Evolutionary conservation across 176 grass and related monocot genomes (phyloP).

Genomic region (Musa schizocarpa): DNA sequence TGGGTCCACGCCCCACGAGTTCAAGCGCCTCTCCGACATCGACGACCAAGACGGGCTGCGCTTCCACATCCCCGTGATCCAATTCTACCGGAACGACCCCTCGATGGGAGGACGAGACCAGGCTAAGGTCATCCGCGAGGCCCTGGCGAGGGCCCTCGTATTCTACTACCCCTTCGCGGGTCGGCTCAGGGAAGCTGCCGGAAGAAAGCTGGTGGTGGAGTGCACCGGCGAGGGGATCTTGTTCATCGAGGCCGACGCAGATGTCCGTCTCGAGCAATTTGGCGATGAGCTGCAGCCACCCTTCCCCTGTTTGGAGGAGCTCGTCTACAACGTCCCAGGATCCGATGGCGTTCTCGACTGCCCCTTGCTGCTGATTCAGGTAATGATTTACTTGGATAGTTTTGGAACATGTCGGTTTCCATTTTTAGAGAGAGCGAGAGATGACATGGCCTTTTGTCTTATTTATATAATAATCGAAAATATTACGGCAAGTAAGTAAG

Average conservation of each 20-base stretch:
- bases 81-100: neutral
- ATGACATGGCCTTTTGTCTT: too few species aligned
- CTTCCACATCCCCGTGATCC: conserved; percentile 18
- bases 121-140: conserved; percentile 43
- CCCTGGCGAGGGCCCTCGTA: conserved; percentile 58
- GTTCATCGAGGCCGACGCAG: conserved; percentile 68
- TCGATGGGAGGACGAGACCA: neutral
- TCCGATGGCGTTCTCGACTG: neutral
- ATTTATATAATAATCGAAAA: too few species aligned
- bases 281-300: conserved; percentile 37
- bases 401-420: neutral
- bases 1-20: neutral
- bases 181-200: conserved; percentile 42
- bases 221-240: conserved; percentile 74
- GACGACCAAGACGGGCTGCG: conserved; percentile 18
- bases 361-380: conserved; percentile 17
- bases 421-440: neutral
- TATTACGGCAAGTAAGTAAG: too few species aligned
- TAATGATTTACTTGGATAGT: neutral
- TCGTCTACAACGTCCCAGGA: conserved; percentile 3
- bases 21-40: conserved; percentile 12
- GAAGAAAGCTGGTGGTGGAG: conserved; percentile 67
- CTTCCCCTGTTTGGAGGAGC: conserved; percentile 13
- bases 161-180: conserved; percentile 84
- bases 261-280: conserved; percentile 61